phyloP scores from a whole-genome alignment of 2,329 filamentous ascomycete genomes.

The Colletotrichum orchidophilum region DNA sequence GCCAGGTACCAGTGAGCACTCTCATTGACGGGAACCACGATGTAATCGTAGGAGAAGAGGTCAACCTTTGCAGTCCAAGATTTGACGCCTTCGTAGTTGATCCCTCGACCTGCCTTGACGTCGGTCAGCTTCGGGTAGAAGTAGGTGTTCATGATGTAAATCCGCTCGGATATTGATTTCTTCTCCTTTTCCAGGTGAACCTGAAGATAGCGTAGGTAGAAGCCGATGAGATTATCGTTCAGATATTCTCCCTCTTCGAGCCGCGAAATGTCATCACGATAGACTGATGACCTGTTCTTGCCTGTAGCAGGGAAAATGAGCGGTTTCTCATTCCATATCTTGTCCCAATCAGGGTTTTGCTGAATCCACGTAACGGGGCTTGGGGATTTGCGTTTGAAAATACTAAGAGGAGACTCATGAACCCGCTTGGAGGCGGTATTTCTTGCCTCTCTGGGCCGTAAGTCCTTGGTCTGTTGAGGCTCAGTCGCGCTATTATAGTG shows the following conservation, averaged over 20 bases:
- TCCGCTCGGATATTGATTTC: slow-evolving; percentile 66
- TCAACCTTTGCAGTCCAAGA: slow-evolving; percentile 90
- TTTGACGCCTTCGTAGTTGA: slow-evolving; percentile 87
- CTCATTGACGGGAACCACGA: slow-evolving; percentile 93
- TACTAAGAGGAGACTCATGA: background rate
- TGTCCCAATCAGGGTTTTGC: slow-evolving; percentile 60
- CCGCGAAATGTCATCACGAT: slow-evolving; percentile 76
- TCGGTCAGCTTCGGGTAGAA: slow-evolving; percentile 85
- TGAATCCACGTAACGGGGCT: slow-evolving; percentile 57
- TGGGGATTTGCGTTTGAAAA: slow-evolving; percentile 29
- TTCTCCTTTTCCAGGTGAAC: slow-evolving; percentile 63
- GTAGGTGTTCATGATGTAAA: slow-evolving; percentile 93
- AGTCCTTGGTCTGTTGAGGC: background rate
- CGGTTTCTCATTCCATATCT: slow-evolving; percentile 61
- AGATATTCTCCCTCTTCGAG: slow-evolving; percentile 87
- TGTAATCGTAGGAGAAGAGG: slow-evolving; percentile 85
- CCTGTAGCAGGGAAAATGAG: slow-evolving; percentile 69
- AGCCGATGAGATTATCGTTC: slow-evolving; percentile 92
- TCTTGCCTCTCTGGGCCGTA: background rate
- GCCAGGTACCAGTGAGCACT: slow-evolving; percentile 91
- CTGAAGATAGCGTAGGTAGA: slow-evolving; percentile 83
- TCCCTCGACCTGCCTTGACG: slow-evolving; percentile 58
- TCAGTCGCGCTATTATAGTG: background rate
- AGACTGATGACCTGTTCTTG: slow-evolving; percentile 71
- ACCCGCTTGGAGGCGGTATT: background rate